These are phyloP conservation scores for Polyporus tsugae DNA, from an alignment of 1,284 basidiomycete species.

Conservation along the genomic window DNA sequence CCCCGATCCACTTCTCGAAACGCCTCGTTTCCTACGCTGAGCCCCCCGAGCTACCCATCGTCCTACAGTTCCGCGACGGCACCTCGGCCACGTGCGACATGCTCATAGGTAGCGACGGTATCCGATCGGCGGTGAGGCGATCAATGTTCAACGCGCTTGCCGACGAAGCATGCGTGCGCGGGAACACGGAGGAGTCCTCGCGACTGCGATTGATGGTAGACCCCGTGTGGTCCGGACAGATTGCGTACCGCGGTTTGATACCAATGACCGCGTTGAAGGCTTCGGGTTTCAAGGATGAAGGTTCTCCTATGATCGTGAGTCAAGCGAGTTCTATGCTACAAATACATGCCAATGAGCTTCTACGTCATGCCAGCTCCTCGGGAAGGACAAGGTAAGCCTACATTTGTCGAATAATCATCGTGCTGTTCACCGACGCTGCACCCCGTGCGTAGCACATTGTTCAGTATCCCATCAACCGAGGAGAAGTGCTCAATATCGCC, in stretches of 20 bases:
- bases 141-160: slow-evolving; percentile 38
- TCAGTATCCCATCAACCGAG: slow-evolving; percentile 56
- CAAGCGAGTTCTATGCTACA: background rate
- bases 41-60: slow-evolving; percentile 19
- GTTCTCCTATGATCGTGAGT: slow-evolving; percentile 24
- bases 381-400: slow-evolving; percentile 19
- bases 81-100: slow-evolving; percentile 49
- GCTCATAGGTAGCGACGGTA: slow-evolving; percentile 56
- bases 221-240: slow-evolving; percentile 30
- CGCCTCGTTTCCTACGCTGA: slow-evolving; percentile 46
- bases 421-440: background rate
- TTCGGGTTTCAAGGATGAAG: slow-evolving; percentile 23
- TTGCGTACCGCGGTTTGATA: slow-evolving; percentile 31
- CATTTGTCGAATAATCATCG: background rate
- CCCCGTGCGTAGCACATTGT: slow-evolving; percentile 49
- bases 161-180: background rate
- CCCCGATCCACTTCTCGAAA: slow-evolving; percentile 49
- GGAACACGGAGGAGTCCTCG: background rate
- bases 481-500: slow-evolving; percentile 56
- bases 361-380: background rate
- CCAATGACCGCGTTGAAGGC: slow-evolving; percentile 11
- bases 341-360: background rate
- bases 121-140: slow-evolving; percentile 55
- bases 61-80: slow-evolving; percentile 48
- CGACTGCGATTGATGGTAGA: slow-evolving; percentile 8